Evolutionary conservation across 257 asterid species (phyloP), one percentile per base, ranked within the genome.

Genomic region (Rehmannia glutinosa): DNA sequence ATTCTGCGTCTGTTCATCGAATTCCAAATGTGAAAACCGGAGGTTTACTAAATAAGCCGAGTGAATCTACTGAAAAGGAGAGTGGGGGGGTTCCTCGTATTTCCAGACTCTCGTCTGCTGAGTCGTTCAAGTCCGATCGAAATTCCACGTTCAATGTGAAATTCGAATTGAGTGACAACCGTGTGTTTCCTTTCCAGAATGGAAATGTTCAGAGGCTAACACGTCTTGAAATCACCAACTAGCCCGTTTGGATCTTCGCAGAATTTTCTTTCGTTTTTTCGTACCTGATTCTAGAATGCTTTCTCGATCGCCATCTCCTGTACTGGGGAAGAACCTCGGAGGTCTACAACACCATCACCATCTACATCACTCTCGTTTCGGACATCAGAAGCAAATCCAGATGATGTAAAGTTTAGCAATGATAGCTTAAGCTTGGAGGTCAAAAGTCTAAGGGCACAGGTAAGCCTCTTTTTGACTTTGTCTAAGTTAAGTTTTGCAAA

Each of bases 391-490:
- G 89, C 72, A 25, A 72, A 66, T 39, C 36, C 51, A 23, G 81
- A 83, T 70, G 78, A 75, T 54, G 27, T 74, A 62, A 80, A 68
- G 81, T 78, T 69, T 49, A 46, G 67, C 58, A 72, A 77, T 47
- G 88, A 74, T 21, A 75, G 62, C 60, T 67, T 82, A 60, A 62
- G 57, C 70, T 72, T 71, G 75, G 98, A 92, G 82, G 83, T 85
- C 69, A 85, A 74, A 76, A 73, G 71, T 75, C 74, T 92, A 47
- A 89, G 73, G 82, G 85, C 81, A 76, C 91, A 87, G 92, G 98
- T 91, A 77, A 66, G 42, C 67, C 42, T 70, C 43, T 56, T 59
- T 46, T 49, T n/a, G n/a, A n/a, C n/a, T n/a, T n/a, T n/a, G n/a
- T n/a, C n/a, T n/a, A n/a, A n/a, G n/a, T n/a, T n/a, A n/a, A n/a